Evolutionary conservation across 1,139 yeast genomes (phyloP).

Genomic region (Hemisphaericaspora lyxosophila): DNA sequence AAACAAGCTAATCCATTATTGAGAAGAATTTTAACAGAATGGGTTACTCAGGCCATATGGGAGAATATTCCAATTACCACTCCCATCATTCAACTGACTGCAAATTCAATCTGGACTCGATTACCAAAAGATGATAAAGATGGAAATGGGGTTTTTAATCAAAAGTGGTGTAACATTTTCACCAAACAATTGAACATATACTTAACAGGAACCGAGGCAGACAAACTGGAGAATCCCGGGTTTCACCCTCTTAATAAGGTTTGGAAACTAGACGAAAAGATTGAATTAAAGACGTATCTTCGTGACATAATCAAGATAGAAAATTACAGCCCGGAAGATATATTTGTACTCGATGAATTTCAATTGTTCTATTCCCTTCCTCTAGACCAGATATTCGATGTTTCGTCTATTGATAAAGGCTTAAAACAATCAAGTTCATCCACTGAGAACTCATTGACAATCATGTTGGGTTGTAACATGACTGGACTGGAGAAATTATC

Average conservation of each 20-base stretch:
- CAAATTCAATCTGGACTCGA: constrained; percentile 62
- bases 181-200: constrained; percentile 54
- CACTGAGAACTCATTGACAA: constrained; percentile 56
- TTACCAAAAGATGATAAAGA: constrained; percentile 55
- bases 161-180: constrained; percentile 66
- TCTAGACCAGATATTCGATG: constrained; percentile 56
- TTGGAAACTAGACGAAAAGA: constrained; percentile 62
- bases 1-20: constrained; percentile 57
- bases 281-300: constrained; percentile 38
- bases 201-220: constrained; percentile 46
- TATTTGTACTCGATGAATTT: constrained; percentile 63
- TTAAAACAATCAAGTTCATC: constrained; percentile 44
- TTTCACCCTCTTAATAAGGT: constrained; percentile 49
- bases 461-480: constrained; percentile 61
- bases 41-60: constrained; percentile 71
- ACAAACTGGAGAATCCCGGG: constrained; percentile 34
- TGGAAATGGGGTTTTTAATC: constrained; percentile 63
- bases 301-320: constrained; percentile 30
- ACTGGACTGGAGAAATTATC: constrained; percentile 63
- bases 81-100: constrained; percentile 63
- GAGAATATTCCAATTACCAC: constrained; percentile 64
- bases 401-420: constrained; percentile 47
- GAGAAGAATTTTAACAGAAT: constrained; percentile 59
- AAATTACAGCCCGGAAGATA: constrained; percentile 49
- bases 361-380: constrained; percentile 62